These are phyloP conservation scores for Auricularia sp. DNA, from an alignment of 768 basidiomycete species.

Conservation along the genomic window DNA sequence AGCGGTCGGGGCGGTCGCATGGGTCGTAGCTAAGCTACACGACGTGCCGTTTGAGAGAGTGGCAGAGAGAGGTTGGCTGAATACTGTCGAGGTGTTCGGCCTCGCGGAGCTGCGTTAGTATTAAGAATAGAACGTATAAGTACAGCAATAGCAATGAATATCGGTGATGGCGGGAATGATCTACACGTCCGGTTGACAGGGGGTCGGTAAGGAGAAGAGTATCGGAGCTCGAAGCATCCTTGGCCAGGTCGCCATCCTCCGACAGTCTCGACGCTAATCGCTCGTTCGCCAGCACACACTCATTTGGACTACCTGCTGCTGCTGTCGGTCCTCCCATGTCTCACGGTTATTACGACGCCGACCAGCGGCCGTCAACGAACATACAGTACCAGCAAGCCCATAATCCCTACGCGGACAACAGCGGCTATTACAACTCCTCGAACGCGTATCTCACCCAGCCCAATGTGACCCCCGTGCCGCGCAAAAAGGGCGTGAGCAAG, in stretches of 20 bases:
- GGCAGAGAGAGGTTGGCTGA: conserved; percentile 47
- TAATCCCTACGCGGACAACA: conserved; percentile 31
- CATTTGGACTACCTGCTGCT: no score
- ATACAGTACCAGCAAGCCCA: conserved; percentile 7
- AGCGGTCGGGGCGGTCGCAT: conserved; percentile 58
- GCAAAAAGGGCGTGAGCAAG: conserved; percentile 47
- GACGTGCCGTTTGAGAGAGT: conserved; percentile 43
- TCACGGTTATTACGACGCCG: conserved; percentile 7
- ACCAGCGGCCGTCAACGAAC: conserved; percentile 10
- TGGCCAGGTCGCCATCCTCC: not conserved
- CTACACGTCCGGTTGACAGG: not conserved
- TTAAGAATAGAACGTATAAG: not conserved
- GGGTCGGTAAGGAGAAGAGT: no score
- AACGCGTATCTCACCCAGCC: conserved; percentile 51
- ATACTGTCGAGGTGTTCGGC: conserved; percentile 51
- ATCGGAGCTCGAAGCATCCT: no score
- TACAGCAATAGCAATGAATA: no score
- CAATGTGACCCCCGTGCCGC: not conserved
- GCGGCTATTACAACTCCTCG: conserved; percentile 57
- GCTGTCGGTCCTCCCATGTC: no score
- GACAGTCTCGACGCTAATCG: not conserved
- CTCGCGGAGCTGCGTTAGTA: conserved; percentile 25
- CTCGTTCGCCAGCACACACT: no score
- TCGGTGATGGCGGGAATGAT: not conserved
- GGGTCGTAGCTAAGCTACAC: conserved; percentile 47